Evolutionary conservation across 2,329 filamentous ascomycete genomes (phyloP).

Genomic region (Sporothrix schenckii): DNA sequence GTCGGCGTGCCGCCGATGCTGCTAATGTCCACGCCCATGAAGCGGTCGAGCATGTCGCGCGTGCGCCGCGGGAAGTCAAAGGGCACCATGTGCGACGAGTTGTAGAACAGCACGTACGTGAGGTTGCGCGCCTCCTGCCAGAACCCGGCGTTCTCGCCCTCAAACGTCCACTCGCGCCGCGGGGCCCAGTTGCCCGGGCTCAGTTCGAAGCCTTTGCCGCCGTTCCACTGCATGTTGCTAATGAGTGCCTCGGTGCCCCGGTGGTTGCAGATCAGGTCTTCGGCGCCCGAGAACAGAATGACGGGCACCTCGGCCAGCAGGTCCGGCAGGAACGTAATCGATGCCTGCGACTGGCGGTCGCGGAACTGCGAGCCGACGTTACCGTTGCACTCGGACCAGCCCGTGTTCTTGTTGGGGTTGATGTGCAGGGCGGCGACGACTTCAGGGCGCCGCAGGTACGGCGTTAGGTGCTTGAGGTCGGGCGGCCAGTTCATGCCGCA

Average conservation of each 20-base stretch:
- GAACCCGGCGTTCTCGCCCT: slow-evolving; percentile 82
- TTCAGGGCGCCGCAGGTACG: slow-evolving; percentile 81
- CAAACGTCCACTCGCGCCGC: slow-evolving; percentile 92
- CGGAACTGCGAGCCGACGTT: slow-evolving; percentile 73
- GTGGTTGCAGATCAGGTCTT: slow-evolving; percentile 97
- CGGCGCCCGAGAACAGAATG: slow-evolving; percentile 87
- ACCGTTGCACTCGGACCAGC: slow-evolving; percentile 89
- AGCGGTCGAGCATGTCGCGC: slow-evolving; percentile 95
- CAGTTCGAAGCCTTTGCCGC: slow-evolving; percentile 85
- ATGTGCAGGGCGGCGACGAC: slow-evolving; percentile 82
- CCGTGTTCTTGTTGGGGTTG: slow-evolving; percentile 76
- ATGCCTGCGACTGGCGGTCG: slow-evolving; percentile 70
- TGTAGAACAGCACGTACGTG: slow-evolving; percentile 94
- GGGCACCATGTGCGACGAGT: slow-evolving; percentile 97
- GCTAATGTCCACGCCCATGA: slow-evolving; percentile 89
- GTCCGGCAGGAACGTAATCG: slow-evolving; percentile 73
- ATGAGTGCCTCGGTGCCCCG: slow-evolving; percentile 91
- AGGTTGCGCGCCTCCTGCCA: slow-evolving; percentile 95
- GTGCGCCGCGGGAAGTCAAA: slow-evolving; percentile 86
- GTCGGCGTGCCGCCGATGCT: slow-evolving; percentile 79
- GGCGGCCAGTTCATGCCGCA: slow-evolving; percentile 99
- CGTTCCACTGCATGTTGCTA: slow-evolving; percentile 87
- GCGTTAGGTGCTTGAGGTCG: slow-evolving; percentile 74
- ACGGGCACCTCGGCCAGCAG: slow-evolving; percentile 77
- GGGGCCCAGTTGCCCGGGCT: slow-evolving; percentile 87